Percentiles rank a stretch among this genome's conserved stretches.
phyloP scores from a whole-genome alignment of 441 rosid species.

The Capsella rubella region DNA sequence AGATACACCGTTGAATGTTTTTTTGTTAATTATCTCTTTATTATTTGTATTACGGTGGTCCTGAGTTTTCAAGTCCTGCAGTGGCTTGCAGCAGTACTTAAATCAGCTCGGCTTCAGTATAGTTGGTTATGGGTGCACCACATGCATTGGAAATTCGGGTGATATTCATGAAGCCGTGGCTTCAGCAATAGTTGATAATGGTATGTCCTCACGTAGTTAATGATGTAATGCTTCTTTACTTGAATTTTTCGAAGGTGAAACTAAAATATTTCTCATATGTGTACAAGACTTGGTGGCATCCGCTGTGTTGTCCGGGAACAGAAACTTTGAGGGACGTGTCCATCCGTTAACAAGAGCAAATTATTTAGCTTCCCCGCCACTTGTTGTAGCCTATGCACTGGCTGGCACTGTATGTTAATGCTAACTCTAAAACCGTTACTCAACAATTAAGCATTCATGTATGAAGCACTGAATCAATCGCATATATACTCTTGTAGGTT shows the following conservation, averaged over 20 bases:
- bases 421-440: background rate
- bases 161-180: slow-evolving; percentile 88
- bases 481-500: background rate
- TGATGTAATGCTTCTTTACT: background rate
- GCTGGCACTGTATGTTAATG: slow-evolving; percentile 5
- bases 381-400: slow-evolving; percentile 6
- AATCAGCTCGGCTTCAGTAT: slow-evolving; percentile 87
- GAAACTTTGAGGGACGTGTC: slow-evolving; percentile 7
- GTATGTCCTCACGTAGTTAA: slow-evolving; percentile 42
- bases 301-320: slow-evolving; percentile 6
- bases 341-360: background rate
- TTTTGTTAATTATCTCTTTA: background rate
- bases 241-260: background rate
- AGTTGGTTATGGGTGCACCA: slow-evolving; percentile 98
- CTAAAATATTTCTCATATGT: background rate
- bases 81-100: slow-evolving; percentile 72
- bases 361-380: background rate
- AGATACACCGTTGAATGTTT: slow-evolving; percentile 1
- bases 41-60: background rate
- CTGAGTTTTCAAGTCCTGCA: background rate
- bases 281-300: slow-evolving; percentile 11
- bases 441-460: background rate
- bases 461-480: background rate
- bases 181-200: slow-evolving; percentile 86
- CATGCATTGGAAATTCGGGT: slow-evolving; percentile 95